Evolutionary conservation across 2,329 filamentous ascomycete species (phyloP).

Genomic region (Keithomyces neogunnii): DNA sequence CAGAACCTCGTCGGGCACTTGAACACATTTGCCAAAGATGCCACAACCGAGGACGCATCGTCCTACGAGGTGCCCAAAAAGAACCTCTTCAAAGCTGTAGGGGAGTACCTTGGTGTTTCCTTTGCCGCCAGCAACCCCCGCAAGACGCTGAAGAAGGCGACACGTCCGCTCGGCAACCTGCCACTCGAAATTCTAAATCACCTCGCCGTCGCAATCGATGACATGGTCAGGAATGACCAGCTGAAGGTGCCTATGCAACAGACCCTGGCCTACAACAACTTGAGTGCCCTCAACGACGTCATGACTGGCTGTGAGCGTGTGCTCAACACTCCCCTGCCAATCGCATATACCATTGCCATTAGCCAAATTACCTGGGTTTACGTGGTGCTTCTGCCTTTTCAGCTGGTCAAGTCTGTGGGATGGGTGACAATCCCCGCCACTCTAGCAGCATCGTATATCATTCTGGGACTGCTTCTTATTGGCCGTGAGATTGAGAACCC

Average conservation of each 20-base stretch:
- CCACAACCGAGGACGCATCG: slow-evolving; percentile 31
- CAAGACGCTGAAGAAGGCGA: slow-evolving; percentile 65
- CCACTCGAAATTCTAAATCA: slow-evolving; percentile 74
- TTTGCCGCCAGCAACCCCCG: slow-evolving; percentile 73
- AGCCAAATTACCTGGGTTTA: slow-evolving; percentile 83
- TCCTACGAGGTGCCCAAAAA: slow-evolving; percentile 28
- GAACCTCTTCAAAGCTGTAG: slow-evolving; percentile 52
- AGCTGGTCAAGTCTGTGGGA: slow-evolving; percentile 53
- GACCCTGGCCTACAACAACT: slow-evolving; percentile 49
- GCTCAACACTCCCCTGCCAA: slow-evolving; percentile 71
- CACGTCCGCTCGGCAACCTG: slow-evolving; percentile 70
- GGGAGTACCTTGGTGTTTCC: slow-evolving; percentile 67
- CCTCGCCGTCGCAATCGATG: slow-evolving; percentile 57
- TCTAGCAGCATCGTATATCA: slow-evolving; percentile 68
- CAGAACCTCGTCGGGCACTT: slow-evolving; percentile 61
- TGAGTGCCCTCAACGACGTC: slow-evolving; percentile 62
- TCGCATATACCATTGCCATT: slow-evolving; percentile 78
- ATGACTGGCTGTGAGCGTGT: slow-evolving; percentile 68
- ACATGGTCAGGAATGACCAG: slow-evolving; percentile 45
- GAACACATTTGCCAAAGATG: slow-evolving; percentile 61
- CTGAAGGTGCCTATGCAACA: slow-evolving; percentile 50
- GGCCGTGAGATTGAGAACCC: slow-evolving; percentile 80
- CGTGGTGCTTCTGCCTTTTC: slow-evolving; percentile 72
- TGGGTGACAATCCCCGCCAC: slow-evolving; percentile 76
- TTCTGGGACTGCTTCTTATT: slow-evolving; percentile 65